Evolutionary conservation across 352 stramenopile species (phyloP), one percentile per base, ranked within the genome.

Genomic region (Pythium guiyangense): DNA sequence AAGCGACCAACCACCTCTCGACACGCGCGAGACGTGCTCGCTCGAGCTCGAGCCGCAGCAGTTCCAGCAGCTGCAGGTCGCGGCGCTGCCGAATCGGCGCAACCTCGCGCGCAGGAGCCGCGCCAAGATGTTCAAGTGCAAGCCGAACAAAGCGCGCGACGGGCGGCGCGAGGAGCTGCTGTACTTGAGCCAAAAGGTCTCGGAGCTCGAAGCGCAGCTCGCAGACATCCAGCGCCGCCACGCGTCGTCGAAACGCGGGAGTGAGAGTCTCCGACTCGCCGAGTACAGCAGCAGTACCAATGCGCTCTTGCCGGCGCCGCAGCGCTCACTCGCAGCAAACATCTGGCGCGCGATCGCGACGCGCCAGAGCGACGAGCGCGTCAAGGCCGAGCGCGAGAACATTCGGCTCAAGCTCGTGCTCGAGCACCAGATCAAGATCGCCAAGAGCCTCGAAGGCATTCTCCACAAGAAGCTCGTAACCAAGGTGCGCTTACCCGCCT

Each of bases 281-380:
- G 12, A 44, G 39, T n/a, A 44, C 39, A 44, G 14, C 14, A 22
- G 20, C 17, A 10, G 17, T 43, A 47, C 15, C 42, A 47, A 4
- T 22, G n/a, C 17, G 5, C 8, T 47, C 42, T 5, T 26, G 53
- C 59, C 22, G 27, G 39, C 6, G 20, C 34, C n/a, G 46, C 27
- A 34, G 31, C 12, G 45, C 2, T n/a, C 8, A 27, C 6, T 46
- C 1, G 47, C 48, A 0, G 42, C 35, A 26, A 62, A 56, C 12
- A 62, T 81, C 22, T 81, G 70, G 72, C 69, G 70, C 10, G 67
- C 71, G 49, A 70, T 81, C 59, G 70, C 72, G 11, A 62, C 51
- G 29, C 69, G 73, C 45, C 72, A 81, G 43, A 46, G 70, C 42
- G 69, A 73, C 46, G 64, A 62, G 35, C 54, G 54, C 43, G 17